Percentiles rank a stretch among this genome's conserved stretches.
phyloP scores from a whole-genome alignment of 2,329 filamentous ascomycete genomes.

The Ceratocystis diversiconidia region DNA sequence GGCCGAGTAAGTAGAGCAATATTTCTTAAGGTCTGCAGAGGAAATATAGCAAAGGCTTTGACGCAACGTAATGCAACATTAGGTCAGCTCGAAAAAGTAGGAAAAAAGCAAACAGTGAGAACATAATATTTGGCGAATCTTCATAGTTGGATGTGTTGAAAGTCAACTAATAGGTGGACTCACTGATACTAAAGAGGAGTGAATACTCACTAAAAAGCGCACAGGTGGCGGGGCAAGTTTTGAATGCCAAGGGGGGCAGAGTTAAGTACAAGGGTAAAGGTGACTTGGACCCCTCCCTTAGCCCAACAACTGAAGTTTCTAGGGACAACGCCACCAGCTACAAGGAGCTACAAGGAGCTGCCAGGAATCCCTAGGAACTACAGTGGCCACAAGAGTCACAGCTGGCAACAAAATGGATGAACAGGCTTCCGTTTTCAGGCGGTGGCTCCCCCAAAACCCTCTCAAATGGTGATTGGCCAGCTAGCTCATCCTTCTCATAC shows the following conservation, averaged over 20 bases:
- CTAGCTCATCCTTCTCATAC: constrained; percentile 11
- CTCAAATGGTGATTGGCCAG: background rate
- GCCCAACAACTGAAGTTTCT: too few relatives aligned
- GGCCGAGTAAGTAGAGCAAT: background rate
- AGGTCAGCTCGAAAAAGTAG: too few relatives aligned
- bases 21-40: background rate
- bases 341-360: background rate
- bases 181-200: background rate
- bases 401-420: background rate
- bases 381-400: constrained; percentile 11
- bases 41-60: background rate
- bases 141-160: background rate
- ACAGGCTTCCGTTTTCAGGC: constrained; percentile 11
- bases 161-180: background rate
- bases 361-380: background rate
- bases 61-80: background rate
- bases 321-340: background rate
- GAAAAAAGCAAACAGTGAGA: background rate
- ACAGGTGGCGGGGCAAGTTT: background rate
- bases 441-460: constrained; percentile 3
- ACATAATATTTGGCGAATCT: background rate
- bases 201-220: background rate
- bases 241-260: background rate
- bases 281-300: background rate
- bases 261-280: background rate